phyloP scores from a whole-genome alignment of 768 basidiomycete genomes.

The Leccinum broughii region DNA sequence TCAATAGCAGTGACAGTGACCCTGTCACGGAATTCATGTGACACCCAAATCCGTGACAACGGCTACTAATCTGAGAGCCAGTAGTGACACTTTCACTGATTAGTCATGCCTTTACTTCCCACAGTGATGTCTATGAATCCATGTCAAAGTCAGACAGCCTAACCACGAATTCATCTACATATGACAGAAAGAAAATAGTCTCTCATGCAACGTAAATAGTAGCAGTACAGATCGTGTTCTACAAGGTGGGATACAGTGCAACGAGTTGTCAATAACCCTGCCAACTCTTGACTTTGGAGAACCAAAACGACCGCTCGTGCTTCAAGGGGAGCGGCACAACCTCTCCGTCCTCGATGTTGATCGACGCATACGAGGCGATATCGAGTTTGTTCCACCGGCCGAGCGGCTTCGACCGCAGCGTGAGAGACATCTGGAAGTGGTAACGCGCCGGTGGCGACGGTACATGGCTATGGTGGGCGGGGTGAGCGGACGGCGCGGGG shows the following conservation, averaged over 20 bases:
- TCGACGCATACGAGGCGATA: slow-evolving; percentile 69
- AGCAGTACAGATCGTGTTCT: neutral
- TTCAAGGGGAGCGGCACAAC: slow-evolving; percentile 67
- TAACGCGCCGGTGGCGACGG: slow-evolving; percentile 45
- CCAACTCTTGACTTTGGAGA: slow-evolving; percentile 85
- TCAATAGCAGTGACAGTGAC: no score
- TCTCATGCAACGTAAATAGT: neutral
- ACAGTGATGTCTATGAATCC: neutral
- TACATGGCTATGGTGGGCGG: slow-evolving; percentile 9
- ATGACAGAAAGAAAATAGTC: neutral
- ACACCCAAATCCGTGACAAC: no score
- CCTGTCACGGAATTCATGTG: no score
- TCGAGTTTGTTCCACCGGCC: slow-evolving; percentile 86
- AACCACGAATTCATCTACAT: no score
- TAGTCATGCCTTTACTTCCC: no score
- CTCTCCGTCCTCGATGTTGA: slow-evolving; percentile 77
- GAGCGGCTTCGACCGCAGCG: slow-evolving; percentile 66
- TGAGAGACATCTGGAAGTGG: slow-evolving; percentile 71
- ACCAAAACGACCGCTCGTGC: slow-evolving; percentile 91
- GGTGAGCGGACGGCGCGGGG: slow-evolving; percentile 3
- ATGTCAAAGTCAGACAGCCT: neutral
- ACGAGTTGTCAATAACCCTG: slow-evolving; percentile 15
- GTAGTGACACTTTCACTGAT: no score
- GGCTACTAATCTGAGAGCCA: no score
- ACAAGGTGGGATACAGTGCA: neutral